A percentile compares a stretch with the other conserved stretches of the same genome.
Conservation (phyloP, 2,329 filamentous ascomycete genomes). For the Xylariaceae sp. region DNA sequence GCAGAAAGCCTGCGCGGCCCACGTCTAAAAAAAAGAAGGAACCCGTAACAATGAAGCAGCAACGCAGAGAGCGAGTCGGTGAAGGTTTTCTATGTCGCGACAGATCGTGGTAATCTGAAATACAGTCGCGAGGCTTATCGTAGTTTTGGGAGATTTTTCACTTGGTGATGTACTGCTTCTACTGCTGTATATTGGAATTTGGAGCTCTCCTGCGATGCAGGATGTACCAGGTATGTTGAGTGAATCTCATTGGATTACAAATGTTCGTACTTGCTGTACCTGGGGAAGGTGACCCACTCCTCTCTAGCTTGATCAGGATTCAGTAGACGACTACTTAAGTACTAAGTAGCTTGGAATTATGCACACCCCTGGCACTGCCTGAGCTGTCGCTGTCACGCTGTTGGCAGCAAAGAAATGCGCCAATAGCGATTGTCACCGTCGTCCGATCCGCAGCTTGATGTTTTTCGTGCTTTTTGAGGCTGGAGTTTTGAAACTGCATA, state of each 20-base stretch:
- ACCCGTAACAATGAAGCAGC: not conserved
- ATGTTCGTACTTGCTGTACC: not conserved
- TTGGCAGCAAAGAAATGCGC: not conserved
- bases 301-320: not conserved
- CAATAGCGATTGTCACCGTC: slow-evolving; percentile 2
- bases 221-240: too few species aligned
- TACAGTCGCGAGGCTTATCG: too few species aligned
- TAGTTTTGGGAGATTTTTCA: not conserved
- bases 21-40: slow-evolving; percentile 11
- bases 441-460: slow-evolving; percentile 2
- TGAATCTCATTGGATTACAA: not conserved
- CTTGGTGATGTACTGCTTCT: too few species aligned
- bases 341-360: too few species aligned
- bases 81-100: not conserved
- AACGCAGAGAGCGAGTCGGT: not conserved
- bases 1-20: slow-evolving; percentile 31
- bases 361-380: too few species aligned
- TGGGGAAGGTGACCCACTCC: not conserved
- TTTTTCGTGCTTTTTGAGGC: not conserved
- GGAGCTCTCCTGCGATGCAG: too few species aligned
- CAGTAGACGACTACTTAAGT: too few species aligned
- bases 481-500: not conserved
- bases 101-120: not conserved
- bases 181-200: too few species aligned
- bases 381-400: too few species aligned